A percentile compares a stretch with the other conserved stretches of the same genome.
These are phyloP conservation scores for Trichocomaceae sp. DNA, from an alignment of 2,329 filamentous ascomycete species.

Conservation along the genomic window DNA sequence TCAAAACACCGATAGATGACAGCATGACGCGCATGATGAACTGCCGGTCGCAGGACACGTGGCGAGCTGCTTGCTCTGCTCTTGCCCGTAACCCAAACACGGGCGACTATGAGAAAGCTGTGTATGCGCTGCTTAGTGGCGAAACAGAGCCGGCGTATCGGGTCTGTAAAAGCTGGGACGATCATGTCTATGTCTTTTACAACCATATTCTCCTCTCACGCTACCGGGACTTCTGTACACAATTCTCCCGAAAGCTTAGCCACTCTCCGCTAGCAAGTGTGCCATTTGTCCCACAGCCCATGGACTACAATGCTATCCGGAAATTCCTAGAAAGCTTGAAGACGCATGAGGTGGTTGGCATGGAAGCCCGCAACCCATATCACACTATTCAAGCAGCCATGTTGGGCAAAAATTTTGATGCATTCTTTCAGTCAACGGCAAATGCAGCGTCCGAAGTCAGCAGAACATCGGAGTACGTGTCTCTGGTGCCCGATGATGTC, in stretches of 20 bases:
- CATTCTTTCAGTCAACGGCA: conserved; percentile 37
- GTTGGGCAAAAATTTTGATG: conserved; percentile 36
- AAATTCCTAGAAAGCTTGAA: conserved; percentile 33
- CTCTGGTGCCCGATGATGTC: conserved; percentile 30
- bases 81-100: conserved; percentile 57
- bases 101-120: conserved; percentile 76
- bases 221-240: conserved; percentile 61
- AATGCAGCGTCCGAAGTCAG: conserved; percentile 34
- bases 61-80: conserved; percentile 34
- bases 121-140: conserved; percentile 84
- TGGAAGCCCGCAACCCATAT: conserved; percentile 39
- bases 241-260: conserved; percentile 43
- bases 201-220: conserved; percentile 76
- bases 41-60: conserved; percentile 31
- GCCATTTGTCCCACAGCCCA: conserved; percentile 52
- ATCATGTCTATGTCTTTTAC: conserved; percentile 79
- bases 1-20: conserved; percentile 29
- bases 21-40: conserved; percentile 39
- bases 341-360: conserved; percentile 30
- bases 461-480: conserved; percentile 21
- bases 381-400: conserved; percentile 40
- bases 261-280: conserved; percentile 49
- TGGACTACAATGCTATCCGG: conserved; percentile 30
- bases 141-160: conserved; percentile 71
- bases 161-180: conserved; percentile 74